Evolutionary conservation across 163 green algal genomes (phyloP).

Genomic region (Scenedesmus sp.): DNA sequence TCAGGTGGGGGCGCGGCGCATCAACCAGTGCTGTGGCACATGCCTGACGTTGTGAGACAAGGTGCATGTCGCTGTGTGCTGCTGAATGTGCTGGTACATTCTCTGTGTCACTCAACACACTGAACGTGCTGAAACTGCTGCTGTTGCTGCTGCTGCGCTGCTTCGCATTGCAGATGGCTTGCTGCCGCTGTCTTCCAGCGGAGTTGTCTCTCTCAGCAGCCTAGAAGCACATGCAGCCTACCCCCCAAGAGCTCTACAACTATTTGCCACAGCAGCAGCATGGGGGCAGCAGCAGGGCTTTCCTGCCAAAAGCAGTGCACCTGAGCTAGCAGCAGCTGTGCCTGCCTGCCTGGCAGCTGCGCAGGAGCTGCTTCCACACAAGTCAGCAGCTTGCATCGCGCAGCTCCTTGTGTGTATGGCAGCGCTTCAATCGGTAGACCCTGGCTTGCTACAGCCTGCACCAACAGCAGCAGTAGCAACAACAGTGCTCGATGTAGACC

Average conservation of each 20-base stretch:
- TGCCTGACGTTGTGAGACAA: too few species aligned
- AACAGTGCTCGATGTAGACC: slow-evolving; percentile 3
- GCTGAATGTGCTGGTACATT: too few species aligned
- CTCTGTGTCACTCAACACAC: neutral
- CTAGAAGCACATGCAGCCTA: neutral
- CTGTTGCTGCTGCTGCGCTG: neutral
- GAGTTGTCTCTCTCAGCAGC: neutral
- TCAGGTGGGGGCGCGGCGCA: too few species aligned
- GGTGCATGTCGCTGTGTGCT: too few species aligned
- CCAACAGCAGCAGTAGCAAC: neutral
- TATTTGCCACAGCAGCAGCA: slow-evolving; percentile 10
- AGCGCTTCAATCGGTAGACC: neutral
- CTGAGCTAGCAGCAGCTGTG: neutral
- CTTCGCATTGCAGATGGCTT: neutral
- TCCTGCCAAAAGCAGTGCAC: neutral
- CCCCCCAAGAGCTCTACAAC: neutral
- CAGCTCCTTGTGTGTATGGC: neutral
- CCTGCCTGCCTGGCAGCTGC: neutral
- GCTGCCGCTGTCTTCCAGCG: neutral
- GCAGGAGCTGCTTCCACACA: slow-evolving; percentile 18
- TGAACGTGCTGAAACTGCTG: neutral
- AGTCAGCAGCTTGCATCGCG: neutral
- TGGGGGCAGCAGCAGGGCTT: neutral
- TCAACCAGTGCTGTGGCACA: too few species aligned
- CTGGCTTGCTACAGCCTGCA: neutral